phyloP scores from a whole-genome alignment of 441 rosid genomes.

The Biscutella laevigata region DNA sequence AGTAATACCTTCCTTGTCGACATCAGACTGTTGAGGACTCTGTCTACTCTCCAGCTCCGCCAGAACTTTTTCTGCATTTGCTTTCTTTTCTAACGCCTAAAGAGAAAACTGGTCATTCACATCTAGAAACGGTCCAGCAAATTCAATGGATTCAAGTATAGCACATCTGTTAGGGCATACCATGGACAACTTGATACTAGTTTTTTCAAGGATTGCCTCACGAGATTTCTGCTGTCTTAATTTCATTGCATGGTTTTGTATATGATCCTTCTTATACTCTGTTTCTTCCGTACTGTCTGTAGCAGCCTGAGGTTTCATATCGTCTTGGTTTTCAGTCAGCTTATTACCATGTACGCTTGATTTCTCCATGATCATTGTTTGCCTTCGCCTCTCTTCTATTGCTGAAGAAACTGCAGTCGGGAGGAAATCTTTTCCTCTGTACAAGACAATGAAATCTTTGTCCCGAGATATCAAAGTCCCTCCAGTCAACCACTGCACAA shows the following conservation, averaged over 20 bases:
- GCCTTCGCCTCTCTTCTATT: conserved; percentile 67
- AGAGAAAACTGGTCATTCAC: conserved; percentile 18
- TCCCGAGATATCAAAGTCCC: conserved; percentile 81
- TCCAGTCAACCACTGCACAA: conserved; percentile 82
- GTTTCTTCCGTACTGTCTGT: conserved; percentile 23
- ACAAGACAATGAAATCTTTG: conserved; percentile 70
- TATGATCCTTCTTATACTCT: conserved; percentile 18
- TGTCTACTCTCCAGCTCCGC: conserved; percentile 47
- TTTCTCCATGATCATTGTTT: conserved; percentile 29
- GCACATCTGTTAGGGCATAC: conserved; percentile 36
- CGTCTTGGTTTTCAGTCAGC: conserved; percentile 23
- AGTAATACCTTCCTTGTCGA: conserved; percentile 76
- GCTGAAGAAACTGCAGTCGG: conserved; percentile 83
- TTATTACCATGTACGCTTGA: conserved; percentile 21
- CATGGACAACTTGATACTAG: conserved; percentile 60
- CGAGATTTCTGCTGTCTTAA: conserved; percentile 31
- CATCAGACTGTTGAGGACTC: conserved; percentile 41
- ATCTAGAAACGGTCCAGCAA: neutral
- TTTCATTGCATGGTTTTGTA: conserved; percentile 22
- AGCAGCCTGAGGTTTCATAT: conserved; percentile 16
- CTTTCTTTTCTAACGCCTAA: conserved; percentile 83
- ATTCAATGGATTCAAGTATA: conserved; percentile 13
- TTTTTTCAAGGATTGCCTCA: conserved; percentile 50
- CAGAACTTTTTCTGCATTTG: conserved; percentile 67
- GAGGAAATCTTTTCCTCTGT: conserved; percentile 97